Evolutionary conservation across 2,329 filamentous ascomycete genomes (phyloP).

Genomic region (Phaeosphaeriaceae sp.): DNA sequence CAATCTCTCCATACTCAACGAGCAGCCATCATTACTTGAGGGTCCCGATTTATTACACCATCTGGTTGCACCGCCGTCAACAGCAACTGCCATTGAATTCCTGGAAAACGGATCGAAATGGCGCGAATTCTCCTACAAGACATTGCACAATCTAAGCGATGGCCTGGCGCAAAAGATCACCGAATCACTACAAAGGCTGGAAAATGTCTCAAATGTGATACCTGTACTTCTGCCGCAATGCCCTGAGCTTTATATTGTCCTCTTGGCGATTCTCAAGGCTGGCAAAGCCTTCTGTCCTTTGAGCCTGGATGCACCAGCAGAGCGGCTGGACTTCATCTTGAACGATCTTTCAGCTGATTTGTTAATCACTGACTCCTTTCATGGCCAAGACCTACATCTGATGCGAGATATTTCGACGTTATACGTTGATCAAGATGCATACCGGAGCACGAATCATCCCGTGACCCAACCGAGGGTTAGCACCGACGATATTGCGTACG

Average conservation of each 20-base stretch:
- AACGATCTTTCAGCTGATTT: conserved; percentile 76
- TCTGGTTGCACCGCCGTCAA: conserved; percentile 61
- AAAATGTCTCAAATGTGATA: conserved; percentile 61
- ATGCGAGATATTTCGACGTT: conserved; percentile 49
- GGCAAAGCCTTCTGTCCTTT: conserved; percentile 88
- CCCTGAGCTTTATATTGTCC: conserved; percentile 77
- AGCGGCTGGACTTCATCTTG: conserved; percentile 81
- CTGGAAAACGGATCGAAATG: conserved; percentile 58
- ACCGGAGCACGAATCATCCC: conserved; percentile 26
- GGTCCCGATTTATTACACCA: conserved; percentile 68
- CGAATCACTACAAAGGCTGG: conserved; percentile 26
- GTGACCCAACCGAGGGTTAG: conserved; percentile 20
- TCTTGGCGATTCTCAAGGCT: conserved; percentile 79
- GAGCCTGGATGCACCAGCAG: conserved; percentile 77
- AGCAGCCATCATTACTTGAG: conserved; percentile 58
- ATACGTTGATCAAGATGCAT: conserved; percentile 51
- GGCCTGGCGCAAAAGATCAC: conserved; percentile 57
- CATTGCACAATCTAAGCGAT: conserved; percentile 68
- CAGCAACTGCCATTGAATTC: conserved; percentile 69
- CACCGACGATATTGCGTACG: conserved; percentile 71
- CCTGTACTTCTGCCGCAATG: conserved; percentile 82
- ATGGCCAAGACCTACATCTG: conserved; percentile 51
- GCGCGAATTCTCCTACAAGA: conserved; percentile 65
- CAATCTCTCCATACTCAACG: conserved; percentile 61
- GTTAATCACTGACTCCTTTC: conserved; percentile 68